Conservation (phyloP, 2,329 filamentous ascomycete genomes). For the Coniochaeta sp. region DNA sequence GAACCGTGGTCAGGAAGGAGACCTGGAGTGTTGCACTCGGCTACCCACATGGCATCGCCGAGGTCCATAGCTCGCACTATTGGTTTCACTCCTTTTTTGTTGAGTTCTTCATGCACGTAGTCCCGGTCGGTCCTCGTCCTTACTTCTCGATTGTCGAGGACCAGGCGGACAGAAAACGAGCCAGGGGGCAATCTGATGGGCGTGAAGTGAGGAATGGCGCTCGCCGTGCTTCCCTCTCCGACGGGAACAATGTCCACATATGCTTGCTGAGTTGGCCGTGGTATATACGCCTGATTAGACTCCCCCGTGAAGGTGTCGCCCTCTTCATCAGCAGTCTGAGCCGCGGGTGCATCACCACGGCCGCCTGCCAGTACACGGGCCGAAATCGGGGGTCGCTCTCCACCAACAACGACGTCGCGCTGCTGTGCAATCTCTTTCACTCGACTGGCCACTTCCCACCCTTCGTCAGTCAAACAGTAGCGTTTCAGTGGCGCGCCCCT, state of each 20-base stretch:
- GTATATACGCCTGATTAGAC: conserved; percentile 6
- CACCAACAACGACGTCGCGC: background rate
- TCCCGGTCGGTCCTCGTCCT: conserved; percentile 66
- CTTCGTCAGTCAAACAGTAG: conserved; percentile 69
- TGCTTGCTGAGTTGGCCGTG: conserved; percentile 8
- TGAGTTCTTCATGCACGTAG: conserved; percentile 67
- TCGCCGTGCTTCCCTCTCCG: conserved; percentile 15
- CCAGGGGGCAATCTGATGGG: conserved; percentile 57
- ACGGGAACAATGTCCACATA: conserved; percentile 23
- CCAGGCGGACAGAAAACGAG: conserved; percentile 63
- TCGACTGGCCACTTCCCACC: conserved; percentile 64
- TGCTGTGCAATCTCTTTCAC: conserved; percentile 41
- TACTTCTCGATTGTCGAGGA: conserved; percentile 70
- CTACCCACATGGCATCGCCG: conserved; percentile 74
- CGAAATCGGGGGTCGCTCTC: background rate
- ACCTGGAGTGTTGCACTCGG: conserved; percentile 56
- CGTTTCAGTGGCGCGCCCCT: conserved; percentile 59
- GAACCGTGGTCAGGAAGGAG: conserved; percentile 48
- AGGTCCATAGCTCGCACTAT: conserved; percentile 63
- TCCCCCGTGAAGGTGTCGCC: conserved; percentile 3
- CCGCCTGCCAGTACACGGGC: background rate
- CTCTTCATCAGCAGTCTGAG: conserved; percentile 6
- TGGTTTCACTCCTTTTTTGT: conserved; percentile 56
- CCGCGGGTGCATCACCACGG: background rate
- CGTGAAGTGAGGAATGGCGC: conserved; percentile 38